Percentiles rank a stretch among this genome's conserved stretches.
These are phyloP conservation scores for Eragrostis curvula DNA, from an alignment of 176 grass and related monocot species.

Conservation along the genomic window DNA sequence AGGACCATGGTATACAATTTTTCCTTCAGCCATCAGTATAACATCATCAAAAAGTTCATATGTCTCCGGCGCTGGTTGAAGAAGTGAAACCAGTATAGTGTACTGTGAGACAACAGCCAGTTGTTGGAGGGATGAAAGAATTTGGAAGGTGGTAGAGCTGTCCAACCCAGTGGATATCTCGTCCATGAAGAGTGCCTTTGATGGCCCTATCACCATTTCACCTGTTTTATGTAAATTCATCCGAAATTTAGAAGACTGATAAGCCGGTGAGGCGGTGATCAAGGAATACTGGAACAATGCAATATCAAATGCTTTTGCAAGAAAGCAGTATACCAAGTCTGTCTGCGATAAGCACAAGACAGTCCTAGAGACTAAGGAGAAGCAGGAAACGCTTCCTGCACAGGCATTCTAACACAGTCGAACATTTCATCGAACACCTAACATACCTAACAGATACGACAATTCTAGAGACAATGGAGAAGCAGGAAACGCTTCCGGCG, in stretches of 20 bases:
- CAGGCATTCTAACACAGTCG: not conserved
- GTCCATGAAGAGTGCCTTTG: slow-evolving; percentile 80
- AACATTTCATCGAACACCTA: not conserved
- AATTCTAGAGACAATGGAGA: not conserved
- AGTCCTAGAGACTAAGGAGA: not conserved
- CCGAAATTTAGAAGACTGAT: not conserved
- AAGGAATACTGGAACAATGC: not conserved
- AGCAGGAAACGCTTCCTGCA: not conserved
- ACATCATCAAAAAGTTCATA: slow-evolving; percentile 89
- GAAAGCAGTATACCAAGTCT: not conserved
- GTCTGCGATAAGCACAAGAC: too few species aligned
- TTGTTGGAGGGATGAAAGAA: slow-evolving; percentile 73
- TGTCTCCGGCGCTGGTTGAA: slow-evolving; percentile 82
- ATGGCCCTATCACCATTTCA: slow-evolving; percentile 83
- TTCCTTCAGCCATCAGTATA: slow-evolving; percentile 80
- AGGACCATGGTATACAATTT: slow-evolving; percentile 76
- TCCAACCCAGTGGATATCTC: slow-evolving; percentile 91
- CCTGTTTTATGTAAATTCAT: slow-evolving; percentile 41
- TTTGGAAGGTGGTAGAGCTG: slow-evolving; percentile 77
- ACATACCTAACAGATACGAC: too few species aligned
- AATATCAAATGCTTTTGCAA: not conserved
- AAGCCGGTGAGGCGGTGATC: not conserved
- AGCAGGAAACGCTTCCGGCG: not conserved
- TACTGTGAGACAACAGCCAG: slow-evolving; percentile 58
- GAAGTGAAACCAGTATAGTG: slow-evolving; percentile 69